These are phyloP conservation scores for Xerocomus spinulosus DNA, from an alignment of 768 basidiomycete genomes.

Conservation along the genomic window DNA sequence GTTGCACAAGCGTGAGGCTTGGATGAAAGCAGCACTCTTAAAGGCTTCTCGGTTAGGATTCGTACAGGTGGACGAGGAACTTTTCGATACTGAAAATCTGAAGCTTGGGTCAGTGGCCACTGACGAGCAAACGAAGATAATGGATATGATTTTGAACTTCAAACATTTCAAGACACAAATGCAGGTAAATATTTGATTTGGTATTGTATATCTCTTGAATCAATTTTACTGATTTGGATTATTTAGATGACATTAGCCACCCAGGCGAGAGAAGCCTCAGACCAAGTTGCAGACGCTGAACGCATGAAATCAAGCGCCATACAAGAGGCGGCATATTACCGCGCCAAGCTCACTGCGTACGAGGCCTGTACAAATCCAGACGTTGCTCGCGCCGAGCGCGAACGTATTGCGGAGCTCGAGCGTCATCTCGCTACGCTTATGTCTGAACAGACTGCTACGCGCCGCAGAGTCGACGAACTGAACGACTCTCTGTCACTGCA, in stretches of 20 bases:
- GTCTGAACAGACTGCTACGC: slow-evolving; percentile 59
- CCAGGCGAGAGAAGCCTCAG: slow-evolving; percentile 74
- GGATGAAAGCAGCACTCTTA: slow-evolving; percentile 79
- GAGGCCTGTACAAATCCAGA: slow-evolving; percentile 69
- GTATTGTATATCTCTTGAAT: background rate
- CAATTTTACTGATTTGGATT: slow-evolving; percentile 12
- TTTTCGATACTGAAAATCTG: slow-evolving; percentile 32
- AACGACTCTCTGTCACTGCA: slow-evolving; percentile 71
- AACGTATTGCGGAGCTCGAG: slow-evolving; percentile 74
- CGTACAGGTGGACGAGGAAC: slow-evolving; percentile 55
- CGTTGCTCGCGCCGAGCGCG: slow-evolving; percentile 65
- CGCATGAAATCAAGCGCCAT: slow-evolving; percentile 70
- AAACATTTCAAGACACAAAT: slow-evolving; percentile 86
- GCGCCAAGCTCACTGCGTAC: slow-evolving; percentile 86
- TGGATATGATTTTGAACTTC: slow-evolving; percentile 73
- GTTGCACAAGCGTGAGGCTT: slow-evolving; percentile 70
- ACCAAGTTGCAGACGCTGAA: slow-evolving; percentile 76
- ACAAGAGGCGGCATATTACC: slow-evolving; percentile 94
- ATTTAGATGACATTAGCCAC: slow-evolving; percentile 63
- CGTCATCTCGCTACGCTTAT: slow-evolving; percentile 57
- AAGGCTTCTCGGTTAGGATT: slow-evolving; percentile 79
- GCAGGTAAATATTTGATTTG: slow-evolving; percentile 54
- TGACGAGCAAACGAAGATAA: slow-evolving; percentile 48
- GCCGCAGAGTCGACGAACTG: slow-evolving; percentile 69
- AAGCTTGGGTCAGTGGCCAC: slow-evolving; percentile 31